phyloP scores from a whole-genome alignment of 345 rosid genomes.

The Aquilaria malaccensis region DNA sequence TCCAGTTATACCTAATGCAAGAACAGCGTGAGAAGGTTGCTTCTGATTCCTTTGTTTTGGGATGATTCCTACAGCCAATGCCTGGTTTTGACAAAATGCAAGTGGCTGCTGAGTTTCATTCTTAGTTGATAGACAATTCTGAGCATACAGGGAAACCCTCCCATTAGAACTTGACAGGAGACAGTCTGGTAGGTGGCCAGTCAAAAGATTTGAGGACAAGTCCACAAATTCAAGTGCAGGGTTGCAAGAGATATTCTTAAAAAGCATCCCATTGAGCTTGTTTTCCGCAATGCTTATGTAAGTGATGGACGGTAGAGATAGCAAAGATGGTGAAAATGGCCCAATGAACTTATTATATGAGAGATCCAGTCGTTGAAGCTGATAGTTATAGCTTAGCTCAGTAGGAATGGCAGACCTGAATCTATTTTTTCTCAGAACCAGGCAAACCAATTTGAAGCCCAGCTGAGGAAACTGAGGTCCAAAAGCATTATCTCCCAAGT shows the following conservation, averaged over 20 bases:
- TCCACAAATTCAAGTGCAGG: conserved; percentile 49
- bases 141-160: conserved; percentile 37
- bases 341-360: conserved; percentile 76
- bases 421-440: conserved; percentile 72
- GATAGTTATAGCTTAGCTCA: conserved; percentile 52
- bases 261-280: conserved; percentile 80
- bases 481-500: conserved; percentile 73
- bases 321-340: conserved; percentile 53
- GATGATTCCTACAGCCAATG: conserved; percentile 83
- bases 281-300: conserved; percentile 66
- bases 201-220: conserved; percentile 76
- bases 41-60: conserved; percentile 38
- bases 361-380: conserved; percentile 74
- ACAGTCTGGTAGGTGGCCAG: conserved; percentile 68
- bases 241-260: conserved; percentile 64
- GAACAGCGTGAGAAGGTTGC: conserved; percentile 25
- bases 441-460: conserved; percentile 59
- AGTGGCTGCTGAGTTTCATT: conserved; percentile 56
- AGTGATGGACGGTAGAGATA: conserved; percentile 62
- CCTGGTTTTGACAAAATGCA: conserved; percentile 71
- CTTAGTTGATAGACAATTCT: conserved; percentile 54
- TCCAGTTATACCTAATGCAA: conserved; percentile 50
- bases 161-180: conserved; percentile 40
- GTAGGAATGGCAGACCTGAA: conserved; percentile 72
- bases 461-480: conserved; percentile 73